phyloP scores from a whole-genome alignment of 108 stramenopile genomes.

The Asterionellopsis glacialis region DNA sequence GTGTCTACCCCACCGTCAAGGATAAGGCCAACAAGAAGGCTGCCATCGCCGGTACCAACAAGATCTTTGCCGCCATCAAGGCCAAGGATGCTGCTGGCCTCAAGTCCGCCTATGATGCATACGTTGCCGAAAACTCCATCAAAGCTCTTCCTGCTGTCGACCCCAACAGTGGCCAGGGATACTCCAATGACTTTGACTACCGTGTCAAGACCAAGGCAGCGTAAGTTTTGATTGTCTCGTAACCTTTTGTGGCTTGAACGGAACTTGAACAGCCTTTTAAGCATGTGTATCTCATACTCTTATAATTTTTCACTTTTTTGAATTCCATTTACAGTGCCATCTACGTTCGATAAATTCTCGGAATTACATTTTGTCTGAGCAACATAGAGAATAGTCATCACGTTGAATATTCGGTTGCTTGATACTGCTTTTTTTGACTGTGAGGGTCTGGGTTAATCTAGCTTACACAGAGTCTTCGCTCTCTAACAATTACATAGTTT shows the following conservation, averaged over 20 bases:
- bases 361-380: not conserved
- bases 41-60: slow-evolving; percentile 74
- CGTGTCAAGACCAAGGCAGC: slow-evolving; percentile 57
- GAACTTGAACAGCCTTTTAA: too few relatives aligned
- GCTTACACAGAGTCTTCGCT: too few relatives aligned
- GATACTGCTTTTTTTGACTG: too few relatives aligned
- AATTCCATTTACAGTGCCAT: slow-evolving; percentile 16
- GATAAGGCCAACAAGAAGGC: slow-evolving; percentile 62
- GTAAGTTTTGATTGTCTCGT: slow-evolving; percentile 22
- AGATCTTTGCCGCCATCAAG: slow-evolving; percentile 77
- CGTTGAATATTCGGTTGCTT: too few relatives aligned
- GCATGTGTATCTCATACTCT: too few relatives aligned
- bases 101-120: slow-evolving; percentile 66
- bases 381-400: too few relatives aligned
- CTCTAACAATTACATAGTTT: too few relatives aligned
- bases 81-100: slow-evolving; percentile 67
- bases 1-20: slow-evolving; percentile 66
- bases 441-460: too few relatives aligned
- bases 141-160: slow-evolving; percentile 25
- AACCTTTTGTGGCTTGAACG: too few relatives aligned
- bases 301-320: too few relatives aligned
- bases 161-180: slow-evolving; percentile 64
- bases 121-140: slow-evolving; percentile 53
- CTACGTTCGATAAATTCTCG: slow-evolving; percentile 41
- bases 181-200: slow-evolving; percentile 73